phyloP scores from a whole-genome alignment of 1,284 basidiomycete genomes.

The Marasmius oreades region DNA sequence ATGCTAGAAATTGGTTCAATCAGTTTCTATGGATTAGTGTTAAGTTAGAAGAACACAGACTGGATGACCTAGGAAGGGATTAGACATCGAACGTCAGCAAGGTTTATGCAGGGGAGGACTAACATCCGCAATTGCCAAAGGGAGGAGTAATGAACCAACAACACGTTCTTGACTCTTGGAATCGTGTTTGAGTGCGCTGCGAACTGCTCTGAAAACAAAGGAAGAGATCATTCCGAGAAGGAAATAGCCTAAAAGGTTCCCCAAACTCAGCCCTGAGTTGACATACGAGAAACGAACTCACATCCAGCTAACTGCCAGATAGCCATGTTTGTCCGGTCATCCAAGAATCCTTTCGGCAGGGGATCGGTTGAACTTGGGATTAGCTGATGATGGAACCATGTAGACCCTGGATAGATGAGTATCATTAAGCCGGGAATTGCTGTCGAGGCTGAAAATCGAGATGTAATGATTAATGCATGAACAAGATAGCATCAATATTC shows the following conservation, averaged over 20 bases:
- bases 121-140: slow-evolving; percentile 72
- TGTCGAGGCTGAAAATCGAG: slow-evolving; percentile 44
- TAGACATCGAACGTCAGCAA: slow-evolving; percentile 5
- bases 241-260: slow-evolving; percentile 52
- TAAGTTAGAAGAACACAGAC: not conserved
- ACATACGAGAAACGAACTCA: slow-evolving; percentile 25
- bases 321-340: slow-evolving; percentile 58
- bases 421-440: slow-evolving; percentile 55
- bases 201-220: slow-evolving; percentile 66
- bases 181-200: slow-evolving; percentile 58
- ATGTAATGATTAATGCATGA: not conserved
- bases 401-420: slow-evolving; percentile 59
- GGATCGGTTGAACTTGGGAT: slow-evolving; percentile 45
- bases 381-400: slow-evolving; percentile 71
- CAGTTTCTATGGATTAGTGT: not conserved
- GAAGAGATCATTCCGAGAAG: slow-evolving; percentile 65
- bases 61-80: not conserved
- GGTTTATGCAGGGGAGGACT: slow-evolving; percentile 24
- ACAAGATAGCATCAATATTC: not conserved
- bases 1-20: slow-evolving; percentile 39
- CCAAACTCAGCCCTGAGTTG: not conserved
- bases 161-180: slow-evolving; percentile 67
- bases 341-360: slow-evolving; percentile 29
- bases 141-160: slow-evolving; percentile 58
- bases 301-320: slow-evolving; percentile 74